A percentile compares a stretch with the other conserved stretches of the same genome.
Conservation (phyloP, 805 yeast species). For the Sugiyamaella floridensis region DNA sequence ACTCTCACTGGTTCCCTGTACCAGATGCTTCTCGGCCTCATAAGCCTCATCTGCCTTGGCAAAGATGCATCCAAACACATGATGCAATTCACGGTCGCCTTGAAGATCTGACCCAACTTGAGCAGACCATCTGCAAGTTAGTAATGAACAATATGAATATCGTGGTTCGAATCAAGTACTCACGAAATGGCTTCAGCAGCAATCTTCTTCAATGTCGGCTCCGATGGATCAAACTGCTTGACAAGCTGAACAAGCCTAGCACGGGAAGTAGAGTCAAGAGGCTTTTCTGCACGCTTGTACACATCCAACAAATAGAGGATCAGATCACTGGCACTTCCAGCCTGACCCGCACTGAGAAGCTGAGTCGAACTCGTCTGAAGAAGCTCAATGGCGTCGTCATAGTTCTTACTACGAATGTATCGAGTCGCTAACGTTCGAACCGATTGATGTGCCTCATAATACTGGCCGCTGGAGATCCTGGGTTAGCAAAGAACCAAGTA, state of each 20-base stretch:
- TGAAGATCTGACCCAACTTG: constrained; percentile 43
- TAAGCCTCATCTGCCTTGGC: constrained; percentile 41
- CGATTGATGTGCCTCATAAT: constrained; percentile 94
- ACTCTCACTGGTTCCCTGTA: constrained; percentile 55
- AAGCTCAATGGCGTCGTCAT: constrained; percentile 63
- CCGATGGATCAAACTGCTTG: constrained; percentile 40
- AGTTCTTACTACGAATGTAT: constrained; percentile 62
- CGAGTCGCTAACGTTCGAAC: constrained; percentile 84
- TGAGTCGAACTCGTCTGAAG: constrained; percentile 65
- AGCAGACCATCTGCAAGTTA: constrained; percentile 45
- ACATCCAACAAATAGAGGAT: constrained; percentile 66
- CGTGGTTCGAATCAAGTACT: background rate
- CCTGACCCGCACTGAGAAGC: constrained; percentile 61
- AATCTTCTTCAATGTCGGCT: constrained; percentile 59
- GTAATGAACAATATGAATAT: background rate
- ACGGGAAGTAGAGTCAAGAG: constrained; percentile 39
- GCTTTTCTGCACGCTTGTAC: constrained; percentile 44
- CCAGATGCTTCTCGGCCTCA: constrained; percentile 67
- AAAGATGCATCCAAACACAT: constrained; percentile 63
- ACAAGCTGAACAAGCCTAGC: constrained; percentile 40
- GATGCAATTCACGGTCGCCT: constrained; percentile 74
- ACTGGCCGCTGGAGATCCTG: constrained; percentile 66
- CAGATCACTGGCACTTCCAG: constrained; percentile 77
- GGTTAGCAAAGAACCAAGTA: background rate
- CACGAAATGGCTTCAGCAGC: constrained; percentile 47